Evolutionary conservation across 257 asterid species (phyloP).

Genomic region (Plantago elongata): DNA sequence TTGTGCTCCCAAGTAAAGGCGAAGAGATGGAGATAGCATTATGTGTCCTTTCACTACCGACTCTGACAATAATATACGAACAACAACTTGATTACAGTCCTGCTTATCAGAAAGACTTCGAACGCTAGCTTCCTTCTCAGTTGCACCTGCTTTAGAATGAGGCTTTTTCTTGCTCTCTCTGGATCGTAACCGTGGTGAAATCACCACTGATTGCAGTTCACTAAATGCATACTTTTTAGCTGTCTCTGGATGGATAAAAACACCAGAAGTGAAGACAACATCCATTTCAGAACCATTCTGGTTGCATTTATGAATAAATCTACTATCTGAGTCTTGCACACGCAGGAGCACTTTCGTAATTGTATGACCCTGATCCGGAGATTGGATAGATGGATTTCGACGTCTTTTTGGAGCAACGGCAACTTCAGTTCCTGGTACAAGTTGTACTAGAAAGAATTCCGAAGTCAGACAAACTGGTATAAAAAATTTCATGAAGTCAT

Average conservation of each 20-base stretch:
- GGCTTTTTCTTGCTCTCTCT: slow-evolving; percentile 45
- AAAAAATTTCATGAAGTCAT: not conserved
- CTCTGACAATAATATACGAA: slow-evolving; percentile 54
- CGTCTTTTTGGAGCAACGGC: slow-evolving; percentile 96
- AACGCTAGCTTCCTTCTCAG: slow-evolving; percentile 44
- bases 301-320: slow-evolving; percentile 40
- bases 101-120: slow-evolving; percentile 33
- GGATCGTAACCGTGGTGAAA: slow-evolving; percentile 45
- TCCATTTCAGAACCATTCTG: slow-evolving; percentile 52
- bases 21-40: slow-evolving; percentile 78
- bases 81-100: slow-evolving; percentile 36
- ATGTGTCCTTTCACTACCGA: slow-evolving; percentile 89
- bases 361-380: slow-evolving; percentile 31
- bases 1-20: slow-evolving; percentile 77
- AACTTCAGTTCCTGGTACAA: slow-evolving; percentile 92
- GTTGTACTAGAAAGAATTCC: slow-evolving; percentile 65
- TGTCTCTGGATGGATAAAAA: slow-evolving; percentile 81
- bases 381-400: slow-evolving; percentile 41
- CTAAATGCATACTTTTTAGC: slow-evolving; percentile 55
- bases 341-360: slow-evolving; percentile 65
- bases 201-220: slow-evolving; percentile 55
- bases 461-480: slow-evolving; percentile 25
- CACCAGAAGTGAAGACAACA: slow-evolving; percentile 66
- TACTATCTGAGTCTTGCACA: slow-evolving; percentile 58
- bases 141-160: slow-evolving; percentile 35